Evolutionary conservation across 2,329 filamentous ascomycete genomes (phyloP).

Genomic region (Penicillium sp.): DNA sequence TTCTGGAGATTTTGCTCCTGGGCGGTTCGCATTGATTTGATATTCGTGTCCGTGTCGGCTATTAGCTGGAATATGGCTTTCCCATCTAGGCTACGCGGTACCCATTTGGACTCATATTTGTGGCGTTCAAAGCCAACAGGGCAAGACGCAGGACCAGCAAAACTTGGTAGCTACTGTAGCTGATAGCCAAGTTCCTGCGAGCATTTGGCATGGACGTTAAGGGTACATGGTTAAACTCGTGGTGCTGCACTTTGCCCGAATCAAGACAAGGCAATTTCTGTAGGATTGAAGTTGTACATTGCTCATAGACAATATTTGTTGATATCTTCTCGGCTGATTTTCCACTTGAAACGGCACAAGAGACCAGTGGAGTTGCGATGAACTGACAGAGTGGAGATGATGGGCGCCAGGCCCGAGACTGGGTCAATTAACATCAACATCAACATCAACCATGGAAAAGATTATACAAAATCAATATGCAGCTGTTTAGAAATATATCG

Average conservation of each 20-base stretch:
- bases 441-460: background rate
- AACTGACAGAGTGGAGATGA: background rate
- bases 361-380: background rate
- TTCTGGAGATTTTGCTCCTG: too few relatives aligned
- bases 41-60: too few relatives aligned
- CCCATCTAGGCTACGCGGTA: conserved; percentile 14
- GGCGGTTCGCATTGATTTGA: too few relatives aligned
- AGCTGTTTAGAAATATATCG: background rate
- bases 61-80: background rate
- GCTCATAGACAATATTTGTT: background rate
- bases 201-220: background rate
- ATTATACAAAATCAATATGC: background rate
- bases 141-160: background rate
- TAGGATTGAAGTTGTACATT: background rate
- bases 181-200: background rate
- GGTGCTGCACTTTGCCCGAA: background rate
- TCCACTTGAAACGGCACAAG: background rate
- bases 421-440: background rate
- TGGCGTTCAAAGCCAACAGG: conserved; percentile 9
- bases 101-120: conserved; percentile 10
- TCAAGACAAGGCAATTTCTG: background rate
- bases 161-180: background rate
- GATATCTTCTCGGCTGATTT: background rate
- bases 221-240: too few relatives aligned
- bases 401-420: too few relatives aligned